A percentile compares a stretch with the other conserved stretches of the same genome.
These are phyloP conservation scores for Podila epicladia DNA, from an alignment of 192 early-diverging fungal genomes.

Conservation along the genomic window DNA sequence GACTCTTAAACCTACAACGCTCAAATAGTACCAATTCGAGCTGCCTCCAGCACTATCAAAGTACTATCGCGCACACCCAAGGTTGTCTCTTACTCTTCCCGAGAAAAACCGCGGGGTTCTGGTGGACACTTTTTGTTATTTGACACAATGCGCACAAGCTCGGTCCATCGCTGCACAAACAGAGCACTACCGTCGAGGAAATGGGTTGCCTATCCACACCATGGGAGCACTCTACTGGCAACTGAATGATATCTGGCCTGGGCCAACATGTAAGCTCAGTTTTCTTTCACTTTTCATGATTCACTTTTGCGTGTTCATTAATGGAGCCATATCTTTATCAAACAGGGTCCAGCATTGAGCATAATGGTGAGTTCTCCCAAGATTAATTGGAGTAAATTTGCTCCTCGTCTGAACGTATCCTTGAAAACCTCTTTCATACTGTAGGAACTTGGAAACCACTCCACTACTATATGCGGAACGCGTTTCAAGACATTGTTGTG, in stretches of 20 bases:
- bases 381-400: background rate
- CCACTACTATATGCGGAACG: slow-evolving; percentile 26
- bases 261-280: slow-evolving; percentile 25
- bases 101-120: background rate
- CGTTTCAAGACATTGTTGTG: slow-evolving; percentile 21
- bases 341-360: slow-evolving; percentile 46
- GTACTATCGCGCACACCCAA: slow-evolving; percentile 15
- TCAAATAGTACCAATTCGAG: slow-evolving; percentile 19
- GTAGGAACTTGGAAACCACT: slow-evolving; percentile 47
- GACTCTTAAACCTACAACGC: background rate
- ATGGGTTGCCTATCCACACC: slow-evolving; percentile 3
- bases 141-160: slow-evolving; percentile 35
- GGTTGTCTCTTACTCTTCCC: background rate
- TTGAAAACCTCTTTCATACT: background rate
- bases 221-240: slow-evolving; percentile 51
- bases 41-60: slow-evolving; percentile 4
- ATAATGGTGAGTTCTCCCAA: slow-evolving; percentile 14
- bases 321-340: background rate
- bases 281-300: background rate
- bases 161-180: slow-evolving; percentile 33
- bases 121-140: slow-evolving; percentile 27
- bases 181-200: slow-evolving; percentile 31
- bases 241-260: slow-evolving; percentile 48
- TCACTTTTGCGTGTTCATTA: background rate
- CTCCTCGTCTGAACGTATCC: background rate